Conservation (phyloP, 2,329 filamentous ascomycete genomes). For the Didymella glomerata region DNA sequence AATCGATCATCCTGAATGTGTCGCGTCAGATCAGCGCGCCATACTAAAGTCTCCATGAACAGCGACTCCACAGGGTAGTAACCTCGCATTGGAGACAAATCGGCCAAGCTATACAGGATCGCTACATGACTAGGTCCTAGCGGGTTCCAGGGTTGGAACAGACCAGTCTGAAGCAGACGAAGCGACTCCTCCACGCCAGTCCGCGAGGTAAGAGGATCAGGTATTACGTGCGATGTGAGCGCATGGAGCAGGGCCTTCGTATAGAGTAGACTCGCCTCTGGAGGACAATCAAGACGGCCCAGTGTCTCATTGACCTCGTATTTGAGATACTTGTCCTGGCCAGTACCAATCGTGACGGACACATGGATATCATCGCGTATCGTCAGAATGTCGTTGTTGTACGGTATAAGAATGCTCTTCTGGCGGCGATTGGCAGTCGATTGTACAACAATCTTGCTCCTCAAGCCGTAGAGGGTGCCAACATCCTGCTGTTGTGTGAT, state of each 20-base stretch:
- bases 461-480: slow-evolving; percentile 67
- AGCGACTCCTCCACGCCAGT: slow-evolving; percentile 70
- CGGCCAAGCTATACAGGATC: slow-evolving; percentile 39
- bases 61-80: slow-evolving; percentile 40
- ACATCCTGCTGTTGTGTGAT: slow-evolving; percentile 67
- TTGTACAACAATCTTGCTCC: slow-evolving; percentile 66
- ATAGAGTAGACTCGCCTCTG: slow-evolving; percentile 64
- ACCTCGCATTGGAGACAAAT: slow-evolving; percentile 49
- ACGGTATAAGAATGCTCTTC: slow-evolving; percentile 56
- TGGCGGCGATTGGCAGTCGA: slow-evolving; percentile 46
- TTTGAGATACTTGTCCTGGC: slow-evolving; percentile 54
- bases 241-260: slow-evolving; percentile 68
- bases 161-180: slow-evolving; percentile 59
- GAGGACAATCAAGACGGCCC: slow-evolving; percentile 64
- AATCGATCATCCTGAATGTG: slow-evolving; percentile 48
- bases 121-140: slow-evolving; percentile 8
- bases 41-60: slow-evolving; percentile 42
- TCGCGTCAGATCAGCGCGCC: slow-evolving; percentile 39
- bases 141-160: slow-evolving; percentile 53
- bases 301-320: slow-evolving; percentile 65
- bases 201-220: slow-evolving; percentile 65
- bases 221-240: slow-evolving; percentile 64
- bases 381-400: neutral
- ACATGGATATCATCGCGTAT: slow-evolving; percentile 53
- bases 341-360: slow-evolving; percentile 48